Evolutionary conservation across 352 stramenopile genomes (phyloP), one percentile per base, ranked within the genome.

Genomic region (Phytophthora podocarpi): DNA sequence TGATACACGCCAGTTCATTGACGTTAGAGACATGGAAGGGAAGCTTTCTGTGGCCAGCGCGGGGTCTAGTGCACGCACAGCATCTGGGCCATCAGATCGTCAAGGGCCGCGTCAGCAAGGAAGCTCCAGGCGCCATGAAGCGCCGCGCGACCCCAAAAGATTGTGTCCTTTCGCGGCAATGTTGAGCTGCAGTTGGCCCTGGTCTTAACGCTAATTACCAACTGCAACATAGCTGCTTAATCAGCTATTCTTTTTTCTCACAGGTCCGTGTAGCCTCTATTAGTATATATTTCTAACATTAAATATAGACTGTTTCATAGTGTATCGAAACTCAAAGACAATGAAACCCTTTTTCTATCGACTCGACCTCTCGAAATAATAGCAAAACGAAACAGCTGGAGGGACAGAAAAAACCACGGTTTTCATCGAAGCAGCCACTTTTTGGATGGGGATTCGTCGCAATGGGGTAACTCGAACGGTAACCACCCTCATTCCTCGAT

Each of bases 21-120:
- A 31, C 26, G 21, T 60, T 43, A 48, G 37, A 37, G 49, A 48
- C 28, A 12, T n/a, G 42, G 18, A 36, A 35, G 36, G 40, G n/a
- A n/a, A n/a, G n/a, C n/a, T n/a, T n/a, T n/a, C 16, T 55, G 55
- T 50, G 56, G 56, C 30, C 37, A 51, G 11, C 12, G 18, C 1
- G 7, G 28, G 34, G 23, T 41, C 20, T 6, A 21, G 2, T 7
- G 20, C 26, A 73, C 78, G 34, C 49, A 87, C 78, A 87, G 71
- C 59, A 85, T 79, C 34, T 71, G 61, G 28, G 78, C 78, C 49
- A 82, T 64, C 23, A 80, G 46, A 18, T 76, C 67, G 35, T 87
- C 74, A 32, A 87, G 85, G 13, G 48, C 73, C 18, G 66, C 70
- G 51, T 78, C 73, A 11, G 59, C 30, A 24, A 85, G 45, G 2